Evolutionary conservation across 2,329 filamentous ascomycete species (phyloP).

Genomic region (Paracamarosporium sp.): DNA sequence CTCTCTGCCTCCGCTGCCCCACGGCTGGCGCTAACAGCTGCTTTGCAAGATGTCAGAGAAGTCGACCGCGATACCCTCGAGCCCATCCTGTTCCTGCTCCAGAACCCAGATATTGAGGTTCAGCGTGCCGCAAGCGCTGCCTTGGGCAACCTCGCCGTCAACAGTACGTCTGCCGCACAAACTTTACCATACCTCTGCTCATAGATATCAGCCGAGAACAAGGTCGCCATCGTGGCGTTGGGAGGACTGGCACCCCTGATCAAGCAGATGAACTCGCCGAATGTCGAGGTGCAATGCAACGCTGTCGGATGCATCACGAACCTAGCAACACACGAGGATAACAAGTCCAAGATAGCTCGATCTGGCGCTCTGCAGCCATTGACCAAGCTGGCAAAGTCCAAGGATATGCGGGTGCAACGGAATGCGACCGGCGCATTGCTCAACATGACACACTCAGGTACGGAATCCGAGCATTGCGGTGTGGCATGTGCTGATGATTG

Average conservation of each 20-base stretch:
- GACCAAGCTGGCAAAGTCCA: constrained; percentile 91
- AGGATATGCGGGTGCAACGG: constrained; percentile 97
- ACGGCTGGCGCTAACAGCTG: constrained; percentile 21
- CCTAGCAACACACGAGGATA: constrained; percentile 96
- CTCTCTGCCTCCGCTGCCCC: constrained; percentile 10
- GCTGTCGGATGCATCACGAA: constrained; percentile 99
- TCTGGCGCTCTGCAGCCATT: constrained; percentile 91
- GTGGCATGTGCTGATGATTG: constrained; percentile 25
- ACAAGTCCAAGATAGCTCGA: constrained; percentile 97
- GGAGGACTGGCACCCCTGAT: constrained; percentile 91
- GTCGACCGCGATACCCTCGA: constrained; percentile 95
- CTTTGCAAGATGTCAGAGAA: constrained; percentile 82
- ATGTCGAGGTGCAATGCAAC: constrained; percentile 99
- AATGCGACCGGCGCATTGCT: constrained; percentile 95
- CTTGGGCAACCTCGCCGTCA: constrained; percentile 93
- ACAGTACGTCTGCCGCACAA: constrained; percentile 67
- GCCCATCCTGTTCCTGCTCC: constrained; percentile 92
- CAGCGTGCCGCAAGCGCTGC: constrained; percentile 96
- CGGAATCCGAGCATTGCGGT: constrained; percentile 26
- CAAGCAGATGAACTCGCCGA: constrained; percentile 96
- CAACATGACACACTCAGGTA: constrained; percentile 99
- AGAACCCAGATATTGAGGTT: constrained; percentile 95
- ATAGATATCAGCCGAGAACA: constrained; percentile 84
- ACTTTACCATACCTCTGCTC: constrained; percentile 13
- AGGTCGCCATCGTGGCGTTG: constrained; percentile 92